Base-by-base conservation (phyloP, 805 yeast species). In the Cyberlindnera maclurae region DNA sequence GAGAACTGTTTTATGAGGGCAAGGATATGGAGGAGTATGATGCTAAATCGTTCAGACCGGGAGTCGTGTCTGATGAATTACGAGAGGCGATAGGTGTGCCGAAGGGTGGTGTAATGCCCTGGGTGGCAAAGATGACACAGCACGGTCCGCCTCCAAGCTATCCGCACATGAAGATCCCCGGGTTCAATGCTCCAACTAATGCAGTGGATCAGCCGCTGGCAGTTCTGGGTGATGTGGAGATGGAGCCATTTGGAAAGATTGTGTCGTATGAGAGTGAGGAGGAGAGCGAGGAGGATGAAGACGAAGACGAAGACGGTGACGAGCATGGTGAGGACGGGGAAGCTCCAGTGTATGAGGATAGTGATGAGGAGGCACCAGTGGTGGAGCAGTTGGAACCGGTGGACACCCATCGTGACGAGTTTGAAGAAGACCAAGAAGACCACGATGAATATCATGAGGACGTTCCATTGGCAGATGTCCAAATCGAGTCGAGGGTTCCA, bases 91-190 rank as follows among this genome's bases (percentile, higher is more conserved):
- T 90, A 49, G 88, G 84, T 0, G 64, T 88, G 49, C 68, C 75
- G 0, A 72, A 71, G 6, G 71, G 67, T 1, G 56, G 54, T 5
- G 60, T 66, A 29, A 63, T 65, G 2, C 96, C 96, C 0, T 90
- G 97, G 97, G 68, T 80, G 16, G 58, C 68, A 3, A 71, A 72
- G 28, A 80, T 89, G 84, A 70, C 70, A 38, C 67, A 72, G 39
- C 51, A 73, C 12, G 97, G 97, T 0, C 77, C 82, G 20, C 96
- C 97, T 0, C 96, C 96, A 0, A 70, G 87, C 15, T 89, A 86
- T 59, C 79, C 79, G 3, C 68, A 73, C 29, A 62, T 86, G 56
- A 62, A 67, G 26, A 71, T 85, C 7, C 86, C 76, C 3, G 79
- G 71, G 3, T 55, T 61, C 13, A 71, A 71, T 44, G 67, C 71